Base-by-base conservation (phyloP, 2,329 filamentous ascomycete genomes). In the Boeremia exigua region DNA sequence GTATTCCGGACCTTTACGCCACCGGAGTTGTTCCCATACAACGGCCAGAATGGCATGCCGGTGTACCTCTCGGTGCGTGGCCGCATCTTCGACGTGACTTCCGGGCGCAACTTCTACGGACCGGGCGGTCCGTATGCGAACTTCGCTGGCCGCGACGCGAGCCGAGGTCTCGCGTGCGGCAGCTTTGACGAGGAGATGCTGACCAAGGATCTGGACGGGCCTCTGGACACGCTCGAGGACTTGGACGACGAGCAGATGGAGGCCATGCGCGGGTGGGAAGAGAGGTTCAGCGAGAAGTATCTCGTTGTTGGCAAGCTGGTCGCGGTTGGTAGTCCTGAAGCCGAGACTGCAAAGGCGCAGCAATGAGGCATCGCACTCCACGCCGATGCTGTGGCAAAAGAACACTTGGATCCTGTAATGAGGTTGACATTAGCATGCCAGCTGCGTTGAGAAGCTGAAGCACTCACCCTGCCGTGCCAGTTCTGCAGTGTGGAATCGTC, bases 111-210 rank as follows among this genome's bases (percentile, higher is more conserved):
- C 80, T 98, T 98, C 77, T 99, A 99, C 79, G 95, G 95, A 4
- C 95, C 95, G 17, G 93, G 92, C 11, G 94, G 94, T 0, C 92
- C 94, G 2, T 99, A 99, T 76, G 88, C 88, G 75, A 98, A 98
- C 80, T 99, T 99, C 73, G 95, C 95, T 0, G 95, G 95, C 0
- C 83, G 93, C 34, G 95, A 99, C 77, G 95, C 95, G 17, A 92
- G 86, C 62, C 84, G 94, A 48, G 95, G 95, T 1, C 79, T 99
- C 42, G 63, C 63, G 17, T 61, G 57, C 12, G 46, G 58, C 15
- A 60, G 56, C 48, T 64, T 60, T 34, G 53, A 63, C 39, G 54
- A 59, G 23, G 48, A 56, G 12, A 62, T 51, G 55, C 54, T 58
- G 60, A 98, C 95, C 15, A 87, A 94, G 81, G 90, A 97, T 75